Evolutionary conservation across 2,329 filamentous ascomycete genomes (phyloP).

Genomic region (Diaporthe caulivora): DNA sequence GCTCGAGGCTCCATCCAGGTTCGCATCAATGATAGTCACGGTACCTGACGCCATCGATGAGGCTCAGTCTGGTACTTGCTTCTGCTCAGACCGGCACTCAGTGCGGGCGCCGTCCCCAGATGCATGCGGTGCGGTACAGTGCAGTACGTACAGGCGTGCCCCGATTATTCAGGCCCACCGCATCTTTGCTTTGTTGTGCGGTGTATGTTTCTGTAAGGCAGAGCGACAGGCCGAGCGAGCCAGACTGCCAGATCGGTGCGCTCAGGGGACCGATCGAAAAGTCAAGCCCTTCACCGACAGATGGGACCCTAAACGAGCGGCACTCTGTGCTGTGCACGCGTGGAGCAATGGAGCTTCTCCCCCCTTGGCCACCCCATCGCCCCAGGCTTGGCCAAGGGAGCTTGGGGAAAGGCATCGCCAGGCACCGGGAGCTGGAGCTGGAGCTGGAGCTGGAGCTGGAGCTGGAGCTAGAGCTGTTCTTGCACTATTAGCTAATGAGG

Average conservation of each 20-base stretch:
- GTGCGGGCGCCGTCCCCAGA: slow-evolving; percentile 2
- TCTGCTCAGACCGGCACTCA: slow-evolving; percentile 6
- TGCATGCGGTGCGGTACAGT: slow-evolving; percentile 5
- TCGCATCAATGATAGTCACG: slow-evolving; percentile 10
- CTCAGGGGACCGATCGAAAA: slow-evolving; percentile 14
- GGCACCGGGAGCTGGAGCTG: slow-evolving; percentile 29
- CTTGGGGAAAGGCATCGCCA: slow-evolving; percentile 18
- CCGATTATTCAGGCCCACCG: background rate
- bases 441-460: slow-evolving; percentile 26
- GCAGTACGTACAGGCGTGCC: background rate
- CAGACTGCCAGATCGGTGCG: slow-evolving; percentile 23
- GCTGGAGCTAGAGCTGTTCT: slow-evolving; percentile 21
- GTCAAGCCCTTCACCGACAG: slow-evolving; percentile 38
- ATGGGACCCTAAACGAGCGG: slow-evolving; percentile 14
- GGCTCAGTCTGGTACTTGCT: slow-evolving; percentile 25
- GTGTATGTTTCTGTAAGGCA: slow-evolving; percentile 1
- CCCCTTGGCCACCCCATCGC: slow-evolving; percentile 26
- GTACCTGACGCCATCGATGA: slow-evolving; percentile 33
- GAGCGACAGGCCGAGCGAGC: background rate
- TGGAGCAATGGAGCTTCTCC: slow-evolving; percentile 24
- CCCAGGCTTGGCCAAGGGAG: slow-evolving; percentile 33
- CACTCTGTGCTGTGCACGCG: slow-evolving; percentile 14
- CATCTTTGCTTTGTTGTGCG: slow-evolving; percentile 13
- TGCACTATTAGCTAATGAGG: slow-evolving; percentile 30
- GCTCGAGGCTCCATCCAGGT: slow-evolving; percentile 28